Percentiles rank a stretch among this genome's conserved stretches.
Conservation (phyloP, 441 rosid species). For the Erysimum cheiri region DNA sequence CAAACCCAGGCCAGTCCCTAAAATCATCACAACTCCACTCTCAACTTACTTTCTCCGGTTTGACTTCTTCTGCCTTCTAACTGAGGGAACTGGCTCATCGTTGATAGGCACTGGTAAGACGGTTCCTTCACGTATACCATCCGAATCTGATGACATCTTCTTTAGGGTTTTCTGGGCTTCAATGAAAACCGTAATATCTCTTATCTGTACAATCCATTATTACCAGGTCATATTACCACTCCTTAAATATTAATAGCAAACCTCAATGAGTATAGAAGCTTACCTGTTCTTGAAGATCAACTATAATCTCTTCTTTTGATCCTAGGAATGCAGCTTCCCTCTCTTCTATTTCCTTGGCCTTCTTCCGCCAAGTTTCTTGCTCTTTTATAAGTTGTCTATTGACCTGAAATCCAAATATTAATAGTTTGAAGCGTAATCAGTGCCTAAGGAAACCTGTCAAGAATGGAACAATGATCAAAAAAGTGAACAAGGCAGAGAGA, state of each 20-base stretch:
- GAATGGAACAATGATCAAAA: conserved; percentile 13
- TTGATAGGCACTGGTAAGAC: conserved; percentile 67
- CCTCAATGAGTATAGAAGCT: conserved; percentile 3
- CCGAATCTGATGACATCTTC: conserved; percentile 56
- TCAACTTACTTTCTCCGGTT: conserved; percentile 53
- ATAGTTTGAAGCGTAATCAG: background rate
- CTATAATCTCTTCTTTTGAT: conserved; percentile 63
- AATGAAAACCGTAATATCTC: conserved; percentile 77
- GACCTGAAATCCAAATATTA: conserved; percentile 46
- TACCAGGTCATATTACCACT: conserved; percentile 20
- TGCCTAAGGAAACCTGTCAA: conserved; percentile 4
- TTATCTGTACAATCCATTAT: conserved; percentile 52
- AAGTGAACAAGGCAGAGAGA: conserved; percentile 19
- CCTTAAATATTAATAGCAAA: background rate
- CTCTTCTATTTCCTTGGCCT: conserved; percentile 76
- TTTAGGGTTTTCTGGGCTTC: conserved; percentile 77
- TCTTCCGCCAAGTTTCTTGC: conserved; percentile 68
- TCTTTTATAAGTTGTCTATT: conserved; percentile 75
- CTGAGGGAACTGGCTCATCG: conserved; percentile 57
- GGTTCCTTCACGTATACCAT: conserved; percentile 69
- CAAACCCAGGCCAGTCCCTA: conserved; percentile 8
- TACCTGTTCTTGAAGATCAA: conserved; percentile 92
- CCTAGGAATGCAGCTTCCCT: conserved; percentile 56
- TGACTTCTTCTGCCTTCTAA: conserved; percentile 54
- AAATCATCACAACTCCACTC: conserved; percentile 5